Evolutionary conservation across 139 green algal species (phyloP).

Genomic region (Eudorina sp.): DNA sequence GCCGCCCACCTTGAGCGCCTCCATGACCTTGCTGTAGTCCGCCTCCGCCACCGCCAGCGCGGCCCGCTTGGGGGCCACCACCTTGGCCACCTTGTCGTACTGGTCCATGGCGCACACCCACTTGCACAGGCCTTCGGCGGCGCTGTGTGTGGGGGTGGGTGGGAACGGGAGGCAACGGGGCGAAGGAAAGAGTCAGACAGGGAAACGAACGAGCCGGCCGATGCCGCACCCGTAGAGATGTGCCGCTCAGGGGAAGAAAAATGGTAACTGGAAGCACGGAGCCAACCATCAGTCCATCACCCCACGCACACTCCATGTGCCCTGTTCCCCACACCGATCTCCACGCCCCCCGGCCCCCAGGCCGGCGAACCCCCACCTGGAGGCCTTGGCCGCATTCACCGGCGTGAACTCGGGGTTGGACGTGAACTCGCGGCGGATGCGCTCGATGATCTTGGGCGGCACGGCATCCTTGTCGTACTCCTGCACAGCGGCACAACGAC

Average conservation of each 20-base stretch:
- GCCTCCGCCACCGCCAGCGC: slow-evolving; percentile 80
- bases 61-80: slow-evolving; percentile 83
- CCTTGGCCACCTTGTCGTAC: slow-evolving; percentile 86
- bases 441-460: slow-evolving; percentile 71
- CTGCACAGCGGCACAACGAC: neutral
- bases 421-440: slow-evolving; percentile 79
- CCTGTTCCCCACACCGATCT: too few relatives aligned
- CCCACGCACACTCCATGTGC: too few relatives aligned
- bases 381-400: slow-evolving; percentile 71
- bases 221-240: too few relatives aligned
- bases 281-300: too few relatives aligned
- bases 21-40: slow-evolving; percentile 75
- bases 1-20: slow-evolving; percentile 59
- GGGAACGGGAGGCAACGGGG: neutral
- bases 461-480: slow-evolving; percentile 87
- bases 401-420: slow-evolving; percentile 80
- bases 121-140: slow-evolving; percentile 83
- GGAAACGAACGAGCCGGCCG: too few relatives aligned
- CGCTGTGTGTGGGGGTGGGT: slow-evolving; percentile 44
- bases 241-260: too few relatives aligned
- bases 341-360: neutral
- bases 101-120: slow-evolving; percentile 87
- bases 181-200: too few relatives aligned
- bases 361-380: slow-evolving; percentile 58
- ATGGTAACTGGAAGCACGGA: too few relatives aligned